Base-by-base conservation (phyloP, 2,329 filamentous ascomycete species). In the Ceratocystiopsis brevicomis region DNA sequence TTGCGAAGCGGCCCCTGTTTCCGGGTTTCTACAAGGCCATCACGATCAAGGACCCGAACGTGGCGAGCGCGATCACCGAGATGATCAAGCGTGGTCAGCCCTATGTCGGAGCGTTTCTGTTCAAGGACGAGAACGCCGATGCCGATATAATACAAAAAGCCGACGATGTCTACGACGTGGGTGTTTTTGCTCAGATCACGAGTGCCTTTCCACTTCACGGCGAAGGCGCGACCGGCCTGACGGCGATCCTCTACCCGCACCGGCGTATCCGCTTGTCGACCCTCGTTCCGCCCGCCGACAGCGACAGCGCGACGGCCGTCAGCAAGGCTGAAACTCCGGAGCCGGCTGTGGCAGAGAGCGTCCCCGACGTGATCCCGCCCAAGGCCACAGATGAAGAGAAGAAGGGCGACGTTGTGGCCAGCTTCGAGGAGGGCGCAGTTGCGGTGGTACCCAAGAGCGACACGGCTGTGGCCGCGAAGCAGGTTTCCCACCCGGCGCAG, bases 21-120 rank as follows among this genome's bases (percentile, higher is more conserved):
- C 90, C 90, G 1, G 90, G 90, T 1, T 98, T 96, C 62, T 98
- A 98, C 67, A 98, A 98, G 63, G 88, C 90, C 11, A 90, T 98
- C 52, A 98, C 88, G 4, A 93, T 98, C 52, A 80, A 84, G 57
- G 86, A 98, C 55, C 83, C 82, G 16, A 82, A 90, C 53, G 90
- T 98, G 34, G 81, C 87, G 14, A 77, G 78, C 36, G 90, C 90
- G 18, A 93, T 98, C 51, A 81, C 87, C 46, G 92, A 98, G 57
- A 90, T 94, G 71, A 84, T 96, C 58, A 94, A 93, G 68, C 73
- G 88, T 42, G 90, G 90, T 1, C 92, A 98, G 60, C 92, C 88
- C 19, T 98, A 98, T 54, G 85, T 98, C 37, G 90, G 90, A 49
- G 88, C 87, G 3, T 98, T 98, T 62, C 61, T 98, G 55, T 86